A percentile compares a stretch with the other conserved stretches of the same genome.
Conservation (phyloP, 768 basidiomycete genomes). For the Austroboletus eburneus region DNA sequence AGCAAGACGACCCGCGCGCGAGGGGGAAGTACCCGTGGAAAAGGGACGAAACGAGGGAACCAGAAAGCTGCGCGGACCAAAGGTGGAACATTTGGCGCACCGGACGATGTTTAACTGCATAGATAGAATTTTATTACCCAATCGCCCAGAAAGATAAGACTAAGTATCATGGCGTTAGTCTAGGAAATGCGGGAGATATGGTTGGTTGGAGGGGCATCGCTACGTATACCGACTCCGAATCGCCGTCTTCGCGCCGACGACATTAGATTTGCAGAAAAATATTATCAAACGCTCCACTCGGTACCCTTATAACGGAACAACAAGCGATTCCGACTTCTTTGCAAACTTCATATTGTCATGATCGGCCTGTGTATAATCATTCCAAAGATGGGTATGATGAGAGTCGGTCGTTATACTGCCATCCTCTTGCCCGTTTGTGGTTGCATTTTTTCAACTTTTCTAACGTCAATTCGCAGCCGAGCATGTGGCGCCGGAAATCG, state of each 20-base stretch:
- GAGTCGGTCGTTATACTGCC: no score
- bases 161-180: no score
- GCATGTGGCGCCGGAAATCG: background rate
- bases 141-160: no score
- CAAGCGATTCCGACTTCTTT: no score
- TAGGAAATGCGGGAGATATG: no score
- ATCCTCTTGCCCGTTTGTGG: background rate
- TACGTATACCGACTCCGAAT: background rate
- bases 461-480: background rate
- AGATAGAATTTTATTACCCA: no score
- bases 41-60: conserved; percentile 20
- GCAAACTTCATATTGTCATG: no score
- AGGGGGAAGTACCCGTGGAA: conserved; percentile 18
- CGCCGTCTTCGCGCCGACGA: background rate
- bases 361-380: no score
- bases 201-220: background rate
- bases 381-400: no score
- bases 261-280: background rate
- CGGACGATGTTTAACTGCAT: conserved; percentile 24
- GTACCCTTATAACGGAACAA: no score
- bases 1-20: conserved; percentile 23
- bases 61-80: conserved; percentile 32
- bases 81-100: conserved; percentile 31
- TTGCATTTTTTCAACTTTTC: no score
- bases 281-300: background rate